Conservation (phyloP, 306 rosid species). For the Dalbergia cochinchinensis region DNA sequence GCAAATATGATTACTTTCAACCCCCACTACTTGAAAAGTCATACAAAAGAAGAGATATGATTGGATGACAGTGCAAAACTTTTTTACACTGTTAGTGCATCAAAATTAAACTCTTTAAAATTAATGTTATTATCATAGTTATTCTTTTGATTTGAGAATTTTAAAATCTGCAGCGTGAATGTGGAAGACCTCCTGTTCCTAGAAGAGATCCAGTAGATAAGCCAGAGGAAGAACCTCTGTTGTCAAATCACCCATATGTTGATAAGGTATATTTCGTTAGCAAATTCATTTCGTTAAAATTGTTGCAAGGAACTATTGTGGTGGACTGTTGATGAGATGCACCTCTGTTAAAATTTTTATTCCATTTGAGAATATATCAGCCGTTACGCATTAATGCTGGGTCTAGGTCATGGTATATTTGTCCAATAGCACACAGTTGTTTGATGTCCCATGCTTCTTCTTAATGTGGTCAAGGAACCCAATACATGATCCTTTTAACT, state of each 20-base stretch:
- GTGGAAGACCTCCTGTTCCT: constrained; percentile 93
- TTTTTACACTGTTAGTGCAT: too few relatives aligned
- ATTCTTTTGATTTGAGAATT: constrained; percentile 36
- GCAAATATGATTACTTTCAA: too few relatives aligned
- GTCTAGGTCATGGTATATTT: constrained; percentile 21
- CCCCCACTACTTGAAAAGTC: too few relatives aligned
- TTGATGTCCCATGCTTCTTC: constrained; percentile 1
- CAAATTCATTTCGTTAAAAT: constrained; percentile 33
- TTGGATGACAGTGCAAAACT: too few relatives aligned
- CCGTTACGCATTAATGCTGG: constrained; percentile 9
- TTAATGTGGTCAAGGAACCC: constrained; percentile 38
- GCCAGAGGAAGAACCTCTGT: constrained; percentile 83
- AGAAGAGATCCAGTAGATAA: constrained; percentile 87
- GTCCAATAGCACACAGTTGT: neutral
- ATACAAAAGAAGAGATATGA: too few relatives aligned
- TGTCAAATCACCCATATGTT: constrained; percentile 95
- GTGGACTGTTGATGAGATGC: constrained; percentile 28
- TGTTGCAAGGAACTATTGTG: constrained; percentile 32
- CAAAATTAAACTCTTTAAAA: too few relatives aligned
- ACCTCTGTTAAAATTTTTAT: constrained; percentile 16
- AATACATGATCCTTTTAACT: neutral
- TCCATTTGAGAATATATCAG: neutral
- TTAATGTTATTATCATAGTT: neutral
- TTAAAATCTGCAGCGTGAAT: constrained; percentile 72
- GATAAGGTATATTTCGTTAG: constrained; percentile 67